A percentile compares a stretch with the other conserved stretches of the same genome.
phyloP scores from a whole-genome alignment of 148 eudicot genomes.

The Spergularia marina region DNA sequence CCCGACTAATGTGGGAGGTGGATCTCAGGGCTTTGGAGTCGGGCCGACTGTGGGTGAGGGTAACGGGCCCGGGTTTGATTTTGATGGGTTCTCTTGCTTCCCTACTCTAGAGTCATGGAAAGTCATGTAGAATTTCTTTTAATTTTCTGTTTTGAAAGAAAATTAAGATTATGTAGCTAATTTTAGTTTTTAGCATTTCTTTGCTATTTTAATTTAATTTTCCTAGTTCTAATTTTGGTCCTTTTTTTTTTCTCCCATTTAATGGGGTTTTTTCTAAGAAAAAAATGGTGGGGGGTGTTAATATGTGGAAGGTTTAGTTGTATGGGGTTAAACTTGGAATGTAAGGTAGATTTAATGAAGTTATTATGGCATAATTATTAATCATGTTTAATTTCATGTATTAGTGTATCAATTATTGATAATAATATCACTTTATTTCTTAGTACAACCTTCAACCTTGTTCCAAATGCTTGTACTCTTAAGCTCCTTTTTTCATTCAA shows the following conservation, averaged over 20 bases:
- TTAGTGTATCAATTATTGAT: not conserved
- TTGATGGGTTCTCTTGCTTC: slow-evolving; percentile 57
- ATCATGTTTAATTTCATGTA: not conserved
- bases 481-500: too few species aligned
- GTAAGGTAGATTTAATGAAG: slow-evolving; percentile 12
- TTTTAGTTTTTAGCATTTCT: not conserved
- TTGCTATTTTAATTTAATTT: not conserved
- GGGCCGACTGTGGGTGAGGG: slow-evolving; percentile 26
- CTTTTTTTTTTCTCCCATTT: not conserved
- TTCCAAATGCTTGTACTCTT: too few species aligned
- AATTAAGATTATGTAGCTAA: not conserved
- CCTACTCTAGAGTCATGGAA: slow-evolving; percentile 87
- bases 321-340: slow-evolving; percentile 2
- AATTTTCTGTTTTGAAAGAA: not conserved
- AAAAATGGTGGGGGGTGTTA: slow-evolving; percentile 17
- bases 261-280: not conserved
- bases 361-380: not conserved
- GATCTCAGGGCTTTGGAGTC: not conserved
- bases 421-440: not conserved
- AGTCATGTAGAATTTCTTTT: slow-evolving; percentile 21
- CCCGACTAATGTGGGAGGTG: not conserved
- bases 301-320: slow-evolving; percentile 14
- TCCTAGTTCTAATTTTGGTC: too few species aligned
- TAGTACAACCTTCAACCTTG: too few species aligned
- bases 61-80: slow-evolving; percentile 37